phyloP scores from a whole-genome alignment of 2,329 filamentous ascomycete species.

The Aspergillus caelatus region DNA sequence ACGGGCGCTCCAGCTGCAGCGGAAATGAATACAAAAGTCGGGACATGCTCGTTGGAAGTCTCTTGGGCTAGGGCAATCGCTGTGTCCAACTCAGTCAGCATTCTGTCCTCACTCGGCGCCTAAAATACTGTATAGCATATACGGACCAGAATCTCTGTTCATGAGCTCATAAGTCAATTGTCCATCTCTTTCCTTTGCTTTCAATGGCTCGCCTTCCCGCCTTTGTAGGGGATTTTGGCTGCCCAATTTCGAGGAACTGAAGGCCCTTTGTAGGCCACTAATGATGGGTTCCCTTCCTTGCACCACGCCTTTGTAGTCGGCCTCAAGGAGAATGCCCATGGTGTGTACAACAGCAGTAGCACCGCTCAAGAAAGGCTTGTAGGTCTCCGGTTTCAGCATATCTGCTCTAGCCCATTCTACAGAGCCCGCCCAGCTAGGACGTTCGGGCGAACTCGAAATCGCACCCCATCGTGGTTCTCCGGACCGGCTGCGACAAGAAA shows the following conservation, averaged over 20 bases:
- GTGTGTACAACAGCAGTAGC: constrained; percentile 88
- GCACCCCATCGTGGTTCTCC: constrained; percentile 84
- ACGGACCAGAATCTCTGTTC: constrained; percentile 77
- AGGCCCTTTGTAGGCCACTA: constrained; percentile 75
- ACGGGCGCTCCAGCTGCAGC: constrained; percentile 84
- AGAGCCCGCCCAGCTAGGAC: constrained; percentile 78
- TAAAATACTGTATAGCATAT: background rate
- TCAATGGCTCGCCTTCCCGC: constrained; percentile 61
- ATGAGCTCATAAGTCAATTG: constrained; percentile 95
- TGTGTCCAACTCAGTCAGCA: constrained; percentile 43
- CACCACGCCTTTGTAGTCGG: constrained; percentile 94
- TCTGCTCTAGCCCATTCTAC: constrained; percentile 89
- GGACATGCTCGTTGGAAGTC: constrained; percentile 64
- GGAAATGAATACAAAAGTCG: constrained; percentile 83
- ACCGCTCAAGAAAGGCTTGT: constrained; percentile 72
- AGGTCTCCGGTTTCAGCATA: constrained; percentile 79
- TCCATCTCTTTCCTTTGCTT: constrained; percentile 67
- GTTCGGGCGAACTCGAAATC: constrained; percentile 69
- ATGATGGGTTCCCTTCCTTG: constrained; percentile 82
- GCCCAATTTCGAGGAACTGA: constrained; percentile 64
- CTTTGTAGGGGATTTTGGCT: constrained; percentile 72
- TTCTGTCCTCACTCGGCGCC: background rate
- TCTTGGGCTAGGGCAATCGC: constrained; percentile 83
- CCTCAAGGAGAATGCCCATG: constrained; percentile 94
- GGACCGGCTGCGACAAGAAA: constrained; percentile 67